Conservation (phyloP, 1,284 basidiomycete species). For the Tilletia caries region DNA sequence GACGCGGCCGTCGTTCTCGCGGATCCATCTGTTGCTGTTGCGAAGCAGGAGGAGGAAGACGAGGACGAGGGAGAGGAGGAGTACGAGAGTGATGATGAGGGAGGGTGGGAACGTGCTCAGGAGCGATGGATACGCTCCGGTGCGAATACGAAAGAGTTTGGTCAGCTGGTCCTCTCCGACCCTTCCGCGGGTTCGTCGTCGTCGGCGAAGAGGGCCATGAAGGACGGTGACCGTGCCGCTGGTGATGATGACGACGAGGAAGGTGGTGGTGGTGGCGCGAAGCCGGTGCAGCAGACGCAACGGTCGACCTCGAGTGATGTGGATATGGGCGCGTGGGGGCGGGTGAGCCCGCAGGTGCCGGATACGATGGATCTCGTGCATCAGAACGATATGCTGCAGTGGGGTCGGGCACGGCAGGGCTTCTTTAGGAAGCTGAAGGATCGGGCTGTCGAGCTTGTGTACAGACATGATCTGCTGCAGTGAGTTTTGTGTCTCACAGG, state of each 20-base stretch:
- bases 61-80: not conserved
- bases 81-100: not conserved
- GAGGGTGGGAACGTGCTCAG: not conserved
- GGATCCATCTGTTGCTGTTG: not conserved
- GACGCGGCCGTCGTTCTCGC: not conserved
- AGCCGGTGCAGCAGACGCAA: not conserved
- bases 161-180: not conserved
- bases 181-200: not conserved
- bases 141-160: constrained; percentile 2
- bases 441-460: constrained; percentile 39
- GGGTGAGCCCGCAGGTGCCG: not conserved
- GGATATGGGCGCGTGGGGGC: constrained; percentile 3
- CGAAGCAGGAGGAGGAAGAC: not conserved
- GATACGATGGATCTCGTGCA: constrained; percentile 18
- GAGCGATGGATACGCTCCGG: constrained; percentile 7
- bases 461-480: constrained; percentile 44
- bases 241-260: not conserved
- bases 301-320: not conserved
- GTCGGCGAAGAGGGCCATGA: too few species aligned
- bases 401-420: constrained; percentile 42
- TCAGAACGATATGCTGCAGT: constrained; percentile 30
- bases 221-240: not conserved
- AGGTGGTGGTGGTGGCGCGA: not conserved
- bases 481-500: not conserved
- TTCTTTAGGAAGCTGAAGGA: constrained; percentile 42